Conservation (phyloP, 129 eudicot species). For the Saussurea involucrata region DNA sequence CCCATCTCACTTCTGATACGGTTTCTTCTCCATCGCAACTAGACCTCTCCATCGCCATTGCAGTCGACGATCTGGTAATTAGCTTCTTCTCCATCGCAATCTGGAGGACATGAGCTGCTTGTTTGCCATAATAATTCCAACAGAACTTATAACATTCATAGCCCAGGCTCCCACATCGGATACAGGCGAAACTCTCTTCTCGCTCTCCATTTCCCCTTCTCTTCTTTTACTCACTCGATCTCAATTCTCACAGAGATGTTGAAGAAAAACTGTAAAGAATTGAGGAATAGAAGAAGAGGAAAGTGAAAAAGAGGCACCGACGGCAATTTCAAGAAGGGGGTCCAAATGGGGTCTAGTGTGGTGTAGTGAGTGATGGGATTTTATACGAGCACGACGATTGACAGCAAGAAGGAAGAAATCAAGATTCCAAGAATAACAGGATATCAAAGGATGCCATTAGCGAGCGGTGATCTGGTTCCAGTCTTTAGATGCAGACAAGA, state of each 20-base stretch:
- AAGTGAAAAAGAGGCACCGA: neutral
- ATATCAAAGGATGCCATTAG: neutral
- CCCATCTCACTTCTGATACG: no score
- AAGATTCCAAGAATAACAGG: slow-evolving; percentile 13
- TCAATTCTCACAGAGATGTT: neutral
- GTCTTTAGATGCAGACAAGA: neutral
- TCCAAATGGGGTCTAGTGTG: slow-evolving; percentile 5
- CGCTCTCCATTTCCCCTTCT: slow-evolving; percentile 47
- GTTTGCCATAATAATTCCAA: slow-evolving; percentile 93
- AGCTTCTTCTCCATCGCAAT: no score
- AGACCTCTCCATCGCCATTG: no score
- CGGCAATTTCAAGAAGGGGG: slow-evolving; percentile 26
- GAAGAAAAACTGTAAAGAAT: slow-evolving; percentile 9
- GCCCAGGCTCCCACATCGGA: slow-evolving; percentile 97
- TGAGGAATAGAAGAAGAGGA: neutral
- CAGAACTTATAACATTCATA: slow-evolving; percentile 83
- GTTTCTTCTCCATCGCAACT: no score
- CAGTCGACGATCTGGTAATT: no score
- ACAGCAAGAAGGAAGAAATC: slow-evolving; percentile 27
- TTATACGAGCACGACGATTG: slow-evolving; percentile 11
- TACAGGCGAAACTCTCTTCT: slow-evolving; percentile 58
- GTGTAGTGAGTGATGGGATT: neutral
- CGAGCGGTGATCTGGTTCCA: slow-evolving; percentile 18
- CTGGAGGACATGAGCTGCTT: slow-evolving; percentile 83
- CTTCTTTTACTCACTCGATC: slow-evolving; percentile 7